Conservation (phyloP, 208 protist species). For the Leptomonas seymouri region DNA sequence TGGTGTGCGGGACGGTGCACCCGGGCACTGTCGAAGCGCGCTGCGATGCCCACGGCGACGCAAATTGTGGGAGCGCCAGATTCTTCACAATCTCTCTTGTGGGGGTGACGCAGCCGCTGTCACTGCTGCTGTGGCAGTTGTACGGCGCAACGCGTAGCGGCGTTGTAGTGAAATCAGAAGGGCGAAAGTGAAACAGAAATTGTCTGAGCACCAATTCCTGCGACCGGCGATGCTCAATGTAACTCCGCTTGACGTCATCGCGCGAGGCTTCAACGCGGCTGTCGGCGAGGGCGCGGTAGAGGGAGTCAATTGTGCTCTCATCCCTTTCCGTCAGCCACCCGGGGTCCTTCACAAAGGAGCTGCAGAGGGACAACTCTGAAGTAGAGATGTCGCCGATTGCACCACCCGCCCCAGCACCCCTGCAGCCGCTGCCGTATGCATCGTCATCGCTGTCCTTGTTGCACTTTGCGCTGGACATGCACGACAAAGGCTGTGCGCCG, state of each 20-base stretch:
- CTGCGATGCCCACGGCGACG: background rate
- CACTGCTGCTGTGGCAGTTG: background rate
- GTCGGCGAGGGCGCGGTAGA: conserved; percentile 20
- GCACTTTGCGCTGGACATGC: conserved; percentile 2
- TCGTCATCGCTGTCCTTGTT: background rate
- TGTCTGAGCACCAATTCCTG: conserved; percentile 31
- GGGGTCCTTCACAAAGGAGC: conserved; percentile 9
- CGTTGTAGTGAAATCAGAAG: background rate
- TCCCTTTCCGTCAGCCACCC: conserved; percentile 24
- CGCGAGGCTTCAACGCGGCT: conserved; percentile 17
- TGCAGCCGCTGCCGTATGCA: background rate
- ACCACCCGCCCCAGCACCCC: background rate
- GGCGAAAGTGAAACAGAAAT: conserved; percentile 19
- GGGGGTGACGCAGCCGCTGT: conserved; percentile 19
- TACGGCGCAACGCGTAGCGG: background rate
- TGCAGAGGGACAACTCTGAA: conserved; percentile 13
- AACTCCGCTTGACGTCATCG: conserved; percentile 35
- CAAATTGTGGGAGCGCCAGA: conserved; percentile 9
- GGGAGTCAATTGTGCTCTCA: conserved; percentile 33
- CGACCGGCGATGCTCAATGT: conserved; percentile 33
- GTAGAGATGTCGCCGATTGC: background rate
- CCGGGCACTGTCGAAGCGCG: background rate
- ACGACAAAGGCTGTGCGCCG: background rate
- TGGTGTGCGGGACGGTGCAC: background rate
- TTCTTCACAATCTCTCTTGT: background rate